Conservation (phyloP, 768 basidiomycete genomes). For the Mycena vitilis region DNA sequence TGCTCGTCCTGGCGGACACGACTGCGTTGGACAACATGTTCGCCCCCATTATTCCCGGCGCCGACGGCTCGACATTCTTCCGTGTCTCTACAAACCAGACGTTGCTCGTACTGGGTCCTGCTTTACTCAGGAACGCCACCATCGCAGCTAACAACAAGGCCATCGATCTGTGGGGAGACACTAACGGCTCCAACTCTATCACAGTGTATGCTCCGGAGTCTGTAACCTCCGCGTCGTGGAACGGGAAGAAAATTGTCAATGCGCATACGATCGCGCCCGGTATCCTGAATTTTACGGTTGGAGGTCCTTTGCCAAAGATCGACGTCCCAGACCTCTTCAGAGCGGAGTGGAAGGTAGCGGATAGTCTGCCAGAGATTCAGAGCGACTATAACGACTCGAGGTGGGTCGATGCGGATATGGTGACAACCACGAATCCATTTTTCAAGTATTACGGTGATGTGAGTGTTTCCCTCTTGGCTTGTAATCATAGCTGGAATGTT, state of each 20-base stretch:
- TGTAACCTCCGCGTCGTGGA: conserved; percentile 26
- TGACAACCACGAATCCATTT: conserved; percentile 60
- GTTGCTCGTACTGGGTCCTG: conserved; percentile 25
- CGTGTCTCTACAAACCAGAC: conserved; percentile 23
- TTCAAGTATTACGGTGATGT: conserved; percentile 63
- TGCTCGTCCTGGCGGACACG: conserved; percentile 24
- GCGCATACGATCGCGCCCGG: conserved; percentile 14
- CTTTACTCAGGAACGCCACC: conserved; percentile 24
- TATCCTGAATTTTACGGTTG: conserved; percentile 15
- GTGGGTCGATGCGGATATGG: conserved; percentile 64
- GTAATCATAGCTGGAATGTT: too few relatives aligned
- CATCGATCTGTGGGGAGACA: conserved; percentile 28
- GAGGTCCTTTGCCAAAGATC: conserved; percentile 19
- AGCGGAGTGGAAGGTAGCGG: conserved; percentile 59
- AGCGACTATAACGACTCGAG: conserved; percentile 56
- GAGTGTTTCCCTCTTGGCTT: too few relatives aligned
- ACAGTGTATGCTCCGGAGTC: conserved; percentile 27
- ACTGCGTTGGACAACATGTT: conserved; percentile 16
- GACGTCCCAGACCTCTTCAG: conserved; percentile 14
- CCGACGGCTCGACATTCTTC: conserved; percentile 26
- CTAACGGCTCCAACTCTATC: conserved; percentile 16
- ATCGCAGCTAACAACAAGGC: neutral
- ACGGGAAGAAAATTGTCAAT: conserved; percentile 16
- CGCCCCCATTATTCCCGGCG: conserved; percentile 25
- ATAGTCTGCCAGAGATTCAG: conserved; percentile 66